Conservation (phyloP, 2,329 filamentous ascomycete genomes). For the Seiridium cupressi region DNA sequence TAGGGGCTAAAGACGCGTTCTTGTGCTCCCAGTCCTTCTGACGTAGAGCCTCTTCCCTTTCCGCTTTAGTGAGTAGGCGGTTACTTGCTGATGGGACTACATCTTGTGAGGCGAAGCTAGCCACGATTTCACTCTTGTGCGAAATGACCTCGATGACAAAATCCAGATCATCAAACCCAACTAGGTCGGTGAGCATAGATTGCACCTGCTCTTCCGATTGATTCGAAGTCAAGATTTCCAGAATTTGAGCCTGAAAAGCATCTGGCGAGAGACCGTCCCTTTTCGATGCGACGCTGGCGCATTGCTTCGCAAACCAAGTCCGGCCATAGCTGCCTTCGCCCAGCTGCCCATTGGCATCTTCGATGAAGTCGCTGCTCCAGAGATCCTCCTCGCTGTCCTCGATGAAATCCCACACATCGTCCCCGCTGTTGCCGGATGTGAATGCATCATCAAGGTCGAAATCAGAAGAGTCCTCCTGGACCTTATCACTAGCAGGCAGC, state of each 20-base stretch:
- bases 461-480: conserved; percentile 52
- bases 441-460: conserved; percentile 63
- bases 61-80: conserved; percentile 68
- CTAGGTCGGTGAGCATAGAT: conserved; percentile 80
- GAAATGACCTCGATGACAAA: conserved; percentile 88
- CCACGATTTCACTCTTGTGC: conserved; percentile 67
- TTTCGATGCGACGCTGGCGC: conserved; percentile 60
- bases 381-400: conserved; percentile 68
- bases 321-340: conserved; percentile 45
- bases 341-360: conserved; percentile 32
- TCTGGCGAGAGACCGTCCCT: conserved; percentile 66
- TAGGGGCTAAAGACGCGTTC: conserved; percentile 65
- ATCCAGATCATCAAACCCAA: conserved; percentile 92
- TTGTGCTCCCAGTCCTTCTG: conserved; percentile 83
- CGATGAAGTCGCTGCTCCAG: conserved; percentile 64
- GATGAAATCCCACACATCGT: conserved; percentile 93
- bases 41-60: conserved; percentile 77
- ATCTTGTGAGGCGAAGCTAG: conserved; percentile 35
- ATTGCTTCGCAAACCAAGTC: conserved; percentile 72
- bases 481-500: conserved; percentile 37
- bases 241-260: conserved; percentile 75
- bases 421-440: conserved; percentile 60
- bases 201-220: conserved; percentile 82
- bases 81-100: conserved; percentile 33
- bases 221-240: conserved; percentile 69